phyloP scores from a whole-genome alignment of 1,139 yeast genomes.

The Saccharomyces hybrid region DNA sequence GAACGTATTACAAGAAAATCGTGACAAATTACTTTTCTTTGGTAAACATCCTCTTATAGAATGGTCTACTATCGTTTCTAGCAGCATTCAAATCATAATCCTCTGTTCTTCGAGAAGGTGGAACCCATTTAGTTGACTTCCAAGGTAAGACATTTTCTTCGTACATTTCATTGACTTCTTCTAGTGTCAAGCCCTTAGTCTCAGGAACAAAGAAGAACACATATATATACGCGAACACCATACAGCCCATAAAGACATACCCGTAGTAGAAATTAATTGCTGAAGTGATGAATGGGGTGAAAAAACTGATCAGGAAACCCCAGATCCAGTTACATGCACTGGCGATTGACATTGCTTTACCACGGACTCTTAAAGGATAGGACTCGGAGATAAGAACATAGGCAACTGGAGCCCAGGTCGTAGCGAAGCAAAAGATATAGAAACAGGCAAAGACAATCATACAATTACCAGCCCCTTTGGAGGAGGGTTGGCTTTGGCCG shows the following conservation, averaged over 20 bases:
- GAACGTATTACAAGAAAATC: constrained; percentile 27
- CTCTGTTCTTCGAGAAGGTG: constrained; percentile 29
- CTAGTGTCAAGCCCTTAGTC: constrained; percentile 61
- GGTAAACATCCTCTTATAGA: constrained; percentile 22
- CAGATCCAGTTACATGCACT: constrained; percentile 66
- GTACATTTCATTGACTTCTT: constrained; percentile 60
- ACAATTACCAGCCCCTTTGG: constrained; percentile 55
- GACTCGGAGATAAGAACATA: constrained; percentile 66
- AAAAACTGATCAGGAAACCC: constrained; percentile 69
- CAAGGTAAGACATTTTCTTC: constrained; percentile 37
- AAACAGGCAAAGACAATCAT: constrained; percentile 73
- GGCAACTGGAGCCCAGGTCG: constrained; percentile 79
- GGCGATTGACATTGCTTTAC: constrained; percentile 69
- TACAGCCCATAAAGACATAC: constrained; percentile 67
- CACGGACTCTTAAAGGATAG: constrained; percentile 68
- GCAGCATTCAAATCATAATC: constrained; percentile 15
- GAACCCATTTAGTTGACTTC: constrained; percentile 34
- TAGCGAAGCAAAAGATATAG: constrained; percentile 71
- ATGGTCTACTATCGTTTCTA: constrained; percentile 13
- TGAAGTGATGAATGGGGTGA: constrained; percentile 59
- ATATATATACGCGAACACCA: constrained; percentile 49
- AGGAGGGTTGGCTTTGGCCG: constrained; percentile 44
- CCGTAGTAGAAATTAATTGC: constrained; percentile 43
- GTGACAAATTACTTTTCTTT: constrained; percentile 3
- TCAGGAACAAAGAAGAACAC: constrained; percentile 60